Evolutionary conservation across 2,329 filamentous ascomycete species (phyloP).

Genomic region (Monilinia fructigena): DNA sequence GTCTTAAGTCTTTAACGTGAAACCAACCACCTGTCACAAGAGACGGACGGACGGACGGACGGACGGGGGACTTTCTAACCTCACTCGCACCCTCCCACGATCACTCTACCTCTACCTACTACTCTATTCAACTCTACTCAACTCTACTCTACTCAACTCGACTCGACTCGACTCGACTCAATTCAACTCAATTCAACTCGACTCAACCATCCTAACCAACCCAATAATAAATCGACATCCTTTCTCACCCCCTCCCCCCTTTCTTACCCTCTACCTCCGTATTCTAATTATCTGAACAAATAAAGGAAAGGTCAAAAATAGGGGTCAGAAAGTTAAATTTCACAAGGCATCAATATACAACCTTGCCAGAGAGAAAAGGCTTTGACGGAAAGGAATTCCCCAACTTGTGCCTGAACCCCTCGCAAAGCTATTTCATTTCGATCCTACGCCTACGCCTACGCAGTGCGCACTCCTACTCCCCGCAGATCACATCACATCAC

Average conservation of each 20-base stretch:
- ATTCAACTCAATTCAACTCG: neutral
- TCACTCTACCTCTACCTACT: neutral
- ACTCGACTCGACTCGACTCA: neutral
- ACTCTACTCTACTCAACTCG: too few relatives aligned
- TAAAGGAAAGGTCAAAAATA: neutral
- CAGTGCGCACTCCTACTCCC: slow-evolving; percentile 7
- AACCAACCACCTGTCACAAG: slow-evolving; percentile 13
- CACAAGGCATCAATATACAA: neutral
- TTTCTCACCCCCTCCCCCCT: neutral
- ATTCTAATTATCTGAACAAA: neutral
- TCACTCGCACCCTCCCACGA: neutral
- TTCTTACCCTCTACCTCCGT: neutral
- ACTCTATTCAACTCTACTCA: neutral
- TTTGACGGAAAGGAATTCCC: slow-evolving; percentile 15
- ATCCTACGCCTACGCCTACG: slow-evolving; percentile 3
- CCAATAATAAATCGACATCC: neutral
- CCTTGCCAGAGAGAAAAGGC: neutral
- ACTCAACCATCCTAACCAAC: neutral
- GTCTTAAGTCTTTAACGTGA: neutral
- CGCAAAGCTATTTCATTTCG: slow-evolving; percentile 12
- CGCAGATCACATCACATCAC: slow-evolving; percentile 8
- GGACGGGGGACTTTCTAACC: neutral
- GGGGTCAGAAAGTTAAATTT: neutral
- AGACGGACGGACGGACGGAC: neutral
- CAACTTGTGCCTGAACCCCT: slow-evolving; percentile 2